phyloP scores from a whole-genome alignment of 306 rosid species.

The Castanospermum australe region DNA sequence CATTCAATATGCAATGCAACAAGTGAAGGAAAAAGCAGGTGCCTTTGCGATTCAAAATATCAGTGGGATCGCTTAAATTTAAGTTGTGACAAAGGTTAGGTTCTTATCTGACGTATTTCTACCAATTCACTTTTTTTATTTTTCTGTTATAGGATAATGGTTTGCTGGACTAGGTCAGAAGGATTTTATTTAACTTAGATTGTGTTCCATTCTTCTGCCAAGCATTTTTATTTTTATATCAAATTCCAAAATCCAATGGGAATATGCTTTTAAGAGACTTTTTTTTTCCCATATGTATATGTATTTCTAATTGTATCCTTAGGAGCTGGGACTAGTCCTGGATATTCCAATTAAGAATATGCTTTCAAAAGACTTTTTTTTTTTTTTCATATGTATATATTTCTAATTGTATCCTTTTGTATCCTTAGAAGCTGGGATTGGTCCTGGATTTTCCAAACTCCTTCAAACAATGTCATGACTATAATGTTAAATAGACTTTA shows the following conservation, averaged over 20 bases:
- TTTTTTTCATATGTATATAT: too few relatives aligned
- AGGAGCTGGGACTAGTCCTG: not conserved
- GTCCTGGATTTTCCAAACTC: not conserved
- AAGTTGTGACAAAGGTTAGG: constrained; percentile 25
- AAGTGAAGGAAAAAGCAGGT: constrained; percentile 8
- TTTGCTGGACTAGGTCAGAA: not conserved
- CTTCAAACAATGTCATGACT: not conserved
- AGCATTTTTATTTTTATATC: not conserved
- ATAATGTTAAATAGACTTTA: not conserved
- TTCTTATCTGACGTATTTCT: not conserved
- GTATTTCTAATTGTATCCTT: not conserved
- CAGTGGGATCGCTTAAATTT: constrained; percentile 15
- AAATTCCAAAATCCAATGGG: not conserved
- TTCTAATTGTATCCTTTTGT: too few relatives aligned
- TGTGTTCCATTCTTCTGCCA: not conserved
- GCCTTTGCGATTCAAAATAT: constrained; percentile 33
- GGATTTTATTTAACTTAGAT: not conserved
- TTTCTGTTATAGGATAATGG: not conserved
- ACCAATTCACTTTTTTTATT: not conserved
- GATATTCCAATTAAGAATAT: too few relatives aligned
- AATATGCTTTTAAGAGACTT: not conserved
- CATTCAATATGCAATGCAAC: constrained; percentile 38
- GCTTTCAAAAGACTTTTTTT: too few relatives aligned
- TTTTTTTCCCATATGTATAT: not conserved
- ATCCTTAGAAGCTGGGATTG: not conserved